A percentile compares a stretch with the other conserved stretches of the same genome.
phyloP scores from a whole-genome alignment of 2,329 filamentous ascomycete species.

The Talaromyces sp. region DNA sequence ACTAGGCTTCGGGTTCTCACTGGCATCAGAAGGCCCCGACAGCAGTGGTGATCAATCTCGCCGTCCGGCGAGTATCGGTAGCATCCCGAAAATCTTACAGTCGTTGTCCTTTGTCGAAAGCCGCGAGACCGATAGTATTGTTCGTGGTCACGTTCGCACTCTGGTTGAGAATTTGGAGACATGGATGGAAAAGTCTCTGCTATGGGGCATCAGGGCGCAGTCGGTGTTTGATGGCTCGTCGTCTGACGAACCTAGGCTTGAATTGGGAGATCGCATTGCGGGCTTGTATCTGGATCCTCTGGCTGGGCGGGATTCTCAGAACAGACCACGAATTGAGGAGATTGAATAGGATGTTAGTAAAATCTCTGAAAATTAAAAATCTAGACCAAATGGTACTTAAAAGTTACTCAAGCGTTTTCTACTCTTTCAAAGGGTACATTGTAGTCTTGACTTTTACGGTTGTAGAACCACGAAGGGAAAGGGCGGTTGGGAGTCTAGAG shows the following conservation, averaged over 20 bases:
- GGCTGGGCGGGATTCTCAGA: conserved; percentile 16
- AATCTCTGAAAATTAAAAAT: neutral
- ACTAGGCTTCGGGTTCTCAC: conserved; percentile 38
- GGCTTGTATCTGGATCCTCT: conserved; percentile 34
- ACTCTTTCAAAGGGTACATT: neutral
- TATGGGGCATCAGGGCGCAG: conserved; percentile 33
- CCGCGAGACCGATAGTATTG: conserved; percentile 34
- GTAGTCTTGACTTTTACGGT: no score
- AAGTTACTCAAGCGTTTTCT: neutral
- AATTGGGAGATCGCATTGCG: conserved; percentile 34
- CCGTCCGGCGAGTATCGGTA: conserved; percentile 28
- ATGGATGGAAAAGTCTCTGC: conserved; percentile 39
- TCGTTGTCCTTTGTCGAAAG: conserved; percentile 34
- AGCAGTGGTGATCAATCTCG: neutral
- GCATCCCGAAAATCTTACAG: conserved; percentile 35
- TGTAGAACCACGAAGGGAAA: neutral
- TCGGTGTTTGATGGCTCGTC: neutral
- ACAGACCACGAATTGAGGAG: conserved; percentile 36
- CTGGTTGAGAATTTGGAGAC: conserved; percentile 40
- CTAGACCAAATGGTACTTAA: neutral
- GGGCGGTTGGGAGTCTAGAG: neutral
- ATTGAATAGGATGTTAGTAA: conserved; percentile 28
- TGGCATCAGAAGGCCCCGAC: conserved; percentile 15
- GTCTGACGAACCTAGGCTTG: conserved; percentile 19
- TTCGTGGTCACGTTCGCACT: conserved; percentile 35